Conservation (phyloP, 2,329 filamentous ascomycete species). For the Fusarium udum region DNA sequence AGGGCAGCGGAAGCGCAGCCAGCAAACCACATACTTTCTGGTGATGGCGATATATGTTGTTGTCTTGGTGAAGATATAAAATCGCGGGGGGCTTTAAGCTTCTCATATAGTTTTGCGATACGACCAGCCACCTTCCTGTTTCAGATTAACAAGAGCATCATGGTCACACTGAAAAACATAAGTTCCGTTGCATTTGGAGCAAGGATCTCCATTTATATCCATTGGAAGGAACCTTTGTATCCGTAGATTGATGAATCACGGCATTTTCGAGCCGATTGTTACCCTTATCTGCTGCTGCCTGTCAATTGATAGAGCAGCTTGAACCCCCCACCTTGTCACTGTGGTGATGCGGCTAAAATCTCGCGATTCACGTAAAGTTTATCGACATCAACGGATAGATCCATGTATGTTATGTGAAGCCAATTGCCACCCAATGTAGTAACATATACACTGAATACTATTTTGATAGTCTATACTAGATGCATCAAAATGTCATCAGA, state of each 20-base stretch:
- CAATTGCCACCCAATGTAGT: not conserved
- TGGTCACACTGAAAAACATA: slow-evolving; percentile 10
- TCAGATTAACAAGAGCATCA: slow-evolving; percentile 15
- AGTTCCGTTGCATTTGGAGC: slow-evolving; percentile 24
- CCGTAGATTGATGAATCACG: not conserved
- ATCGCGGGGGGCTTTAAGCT: not conserved
- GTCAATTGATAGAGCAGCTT: not conserved
- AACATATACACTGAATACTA: not conserved
- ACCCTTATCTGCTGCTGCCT: not conserved
- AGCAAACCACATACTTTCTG: slow-evolving; percentile 17
- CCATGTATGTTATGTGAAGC: not conserved
- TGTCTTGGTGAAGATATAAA: not conserved
- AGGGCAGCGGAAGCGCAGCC: slow-evolving; percentile 8
- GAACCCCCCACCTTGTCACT: not conserved
- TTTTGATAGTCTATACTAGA: not conserved
- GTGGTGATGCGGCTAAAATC: not conserved
- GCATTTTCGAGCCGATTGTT: not conserved
- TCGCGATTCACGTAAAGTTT: not conserved
- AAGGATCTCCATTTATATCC: slow-evolving; percentile 6
- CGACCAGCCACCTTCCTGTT: slow-evolving; percentile 15
- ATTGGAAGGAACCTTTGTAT: slow-evolving; percentile 15
- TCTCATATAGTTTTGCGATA: slow-evolving; percentile 2
- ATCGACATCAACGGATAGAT: not conserved
- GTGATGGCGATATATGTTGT: not conserved
- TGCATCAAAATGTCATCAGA: not conserved